These are phyloP conservation scores for Botrytis galanthina DNA, from an alignment of 2,329 filamentous ascomycete species.

Conservation along the genomic window DNA sequence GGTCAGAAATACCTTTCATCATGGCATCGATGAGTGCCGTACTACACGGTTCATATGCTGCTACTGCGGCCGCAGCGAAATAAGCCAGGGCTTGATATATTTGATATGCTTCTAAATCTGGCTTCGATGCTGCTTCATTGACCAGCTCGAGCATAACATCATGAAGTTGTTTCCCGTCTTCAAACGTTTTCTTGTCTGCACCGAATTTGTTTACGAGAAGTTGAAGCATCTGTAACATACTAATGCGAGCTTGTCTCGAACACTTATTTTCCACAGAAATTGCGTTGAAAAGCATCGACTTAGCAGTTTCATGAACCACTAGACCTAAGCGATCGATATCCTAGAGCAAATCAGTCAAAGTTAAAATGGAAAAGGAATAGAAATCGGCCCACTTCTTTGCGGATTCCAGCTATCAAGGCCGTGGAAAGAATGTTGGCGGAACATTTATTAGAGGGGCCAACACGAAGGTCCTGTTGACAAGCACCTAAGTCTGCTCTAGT, in stretches of 20 bases:
- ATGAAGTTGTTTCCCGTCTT: conserved; percentile 20
- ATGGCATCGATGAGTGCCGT: conserved; percentile 29
- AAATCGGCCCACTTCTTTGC: conserved; percentile 27
- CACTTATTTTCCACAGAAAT: conserved; percentile 22
- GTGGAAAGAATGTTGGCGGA: conserved; percentile 19
- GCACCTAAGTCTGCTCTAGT: background rate
- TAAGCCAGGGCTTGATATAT: conserved; percentile 34
- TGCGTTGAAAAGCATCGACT: conserved; percentile 31
- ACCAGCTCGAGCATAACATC: conserved; percentile 26
- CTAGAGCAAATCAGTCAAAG: conserved; percentile 24
- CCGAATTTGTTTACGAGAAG: conserved; percentile 37
- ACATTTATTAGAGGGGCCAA: conserved; percentile 18
- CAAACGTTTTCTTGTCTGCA: conserved; percentile 22
- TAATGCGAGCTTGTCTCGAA: conserved; percentile 25
- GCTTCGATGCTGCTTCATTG: background rate
- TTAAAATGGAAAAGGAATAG: no score
- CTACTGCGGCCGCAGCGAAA: conserved; percentile 32
- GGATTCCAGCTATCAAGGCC: conserved; percentile 30
- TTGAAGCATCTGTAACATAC: conserved; percentile 33
- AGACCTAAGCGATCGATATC: conserved; percentile 23
- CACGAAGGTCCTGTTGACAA: conserved; percentile 16
- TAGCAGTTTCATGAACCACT: conserved; percentile 26
- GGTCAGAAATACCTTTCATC: conserved; percentile 27
- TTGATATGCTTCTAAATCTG: conserved; percentile 22
- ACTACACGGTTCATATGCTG: conserved; percentile 28